Percentiles rank a stretch among this genome's conserved stretches.
Conservation (phyloP, 495 filamentous ascomycete genomes). For the Xylaria sp. region DNA sequence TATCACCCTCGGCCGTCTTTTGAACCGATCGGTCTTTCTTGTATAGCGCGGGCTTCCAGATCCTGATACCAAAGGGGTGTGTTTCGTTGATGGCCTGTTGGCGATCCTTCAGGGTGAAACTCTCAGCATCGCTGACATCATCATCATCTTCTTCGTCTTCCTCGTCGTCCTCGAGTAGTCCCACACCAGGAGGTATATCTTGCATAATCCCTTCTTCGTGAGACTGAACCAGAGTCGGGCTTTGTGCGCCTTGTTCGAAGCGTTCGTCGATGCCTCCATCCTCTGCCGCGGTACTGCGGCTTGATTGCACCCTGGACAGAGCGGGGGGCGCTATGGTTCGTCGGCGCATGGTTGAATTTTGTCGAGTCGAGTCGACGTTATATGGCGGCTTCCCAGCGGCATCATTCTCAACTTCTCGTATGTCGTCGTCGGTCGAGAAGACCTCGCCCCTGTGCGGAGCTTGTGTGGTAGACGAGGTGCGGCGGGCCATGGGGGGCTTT, state of each 20-base stretch:
- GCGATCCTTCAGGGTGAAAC: constrained; percentile 86
- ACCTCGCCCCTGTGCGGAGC: constrained; percentile 81
- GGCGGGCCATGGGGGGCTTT: constrained; percentile 73
- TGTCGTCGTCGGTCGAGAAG: constrained; percentile 94
- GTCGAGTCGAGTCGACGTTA: constrained; percentile 36
- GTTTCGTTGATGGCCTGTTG: constrained; percentile 99
- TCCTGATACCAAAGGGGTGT: constrained; percentile 96
- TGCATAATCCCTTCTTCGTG: constrained; percentile 45
- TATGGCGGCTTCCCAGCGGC: constrained; percentile 40
- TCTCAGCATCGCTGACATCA: constrained; percentile 77
- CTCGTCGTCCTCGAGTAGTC: constrained; percentile 61
- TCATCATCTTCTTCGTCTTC: constrained; percentile 62
- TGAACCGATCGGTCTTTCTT: constrained; percentile 97
- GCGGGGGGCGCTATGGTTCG: constrained; percentile 66
- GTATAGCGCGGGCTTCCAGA: constrained; percentile 98
- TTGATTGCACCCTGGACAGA: constrained; percentile 65
- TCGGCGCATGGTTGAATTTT: constrained; percentile 71
- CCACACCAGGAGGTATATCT: constrained; percentile 32
- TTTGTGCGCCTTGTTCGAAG: constrained; percentile 35
- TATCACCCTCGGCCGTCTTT: constrained; percentile 94
- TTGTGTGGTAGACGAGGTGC: constrained; percentile 74
- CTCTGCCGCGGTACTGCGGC: constrained; percentile 53
- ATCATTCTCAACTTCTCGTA: constrained; percentile 78
- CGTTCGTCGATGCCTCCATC: constrained; percentile 53
- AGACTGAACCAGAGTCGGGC: constrained; percentile 33